Conservation (phyloP, 179 eudicot genomes). For the Nepenthes alata region DNA sequence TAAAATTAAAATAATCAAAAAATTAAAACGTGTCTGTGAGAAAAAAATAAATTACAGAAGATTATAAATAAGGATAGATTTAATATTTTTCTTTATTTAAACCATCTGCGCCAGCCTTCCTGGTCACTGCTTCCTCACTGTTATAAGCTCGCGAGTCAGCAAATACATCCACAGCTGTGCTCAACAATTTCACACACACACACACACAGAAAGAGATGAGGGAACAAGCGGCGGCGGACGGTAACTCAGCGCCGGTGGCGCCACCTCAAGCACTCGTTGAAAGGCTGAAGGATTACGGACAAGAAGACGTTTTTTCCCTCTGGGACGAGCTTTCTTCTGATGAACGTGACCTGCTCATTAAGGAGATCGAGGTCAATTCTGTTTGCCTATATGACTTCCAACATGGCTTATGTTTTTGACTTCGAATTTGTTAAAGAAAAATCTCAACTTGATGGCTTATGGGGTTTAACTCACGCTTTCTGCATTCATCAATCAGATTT, state of each 20-base stretch:
- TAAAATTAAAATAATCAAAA: no score
- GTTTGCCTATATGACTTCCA: background rate
- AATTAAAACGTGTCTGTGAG: no score
- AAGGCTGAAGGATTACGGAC: slow-evolving; percentile 88
- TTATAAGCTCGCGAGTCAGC: no score
- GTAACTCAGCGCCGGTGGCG: slow-evolving; percentile 10
- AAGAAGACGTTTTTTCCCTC: slow-evolving; percentile 72
- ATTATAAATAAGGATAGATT: no score
- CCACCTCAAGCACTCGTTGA: slow-evolving; percentile 73
- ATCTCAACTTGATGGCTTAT: background rate
- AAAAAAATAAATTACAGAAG: no score
- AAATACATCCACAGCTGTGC: no score
- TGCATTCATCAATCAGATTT: no score
- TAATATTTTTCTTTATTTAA: no score
- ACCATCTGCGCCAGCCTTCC: no score
- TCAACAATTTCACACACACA: background rate
- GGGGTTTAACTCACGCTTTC: no score
- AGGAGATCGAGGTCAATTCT: slow-evolving; percentile 61
- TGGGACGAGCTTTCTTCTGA: slow-evolving; percentile 76
- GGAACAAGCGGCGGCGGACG: slow-evolving; percentile 4
- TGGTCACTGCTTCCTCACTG: no score
- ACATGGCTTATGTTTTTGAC: background rate
- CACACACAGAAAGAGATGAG: background rate
- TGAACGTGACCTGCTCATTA: slow-evolving; percentile 53
- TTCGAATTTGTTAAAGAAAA: no score